Percentiles rank a stretch among this genome's conserved stretches.
These are phyloP conservation scores for Metschnikowia noctiluminum DNA, from an alignment of 805 yeast genomes.

Conservation along the genomic window DNA sequence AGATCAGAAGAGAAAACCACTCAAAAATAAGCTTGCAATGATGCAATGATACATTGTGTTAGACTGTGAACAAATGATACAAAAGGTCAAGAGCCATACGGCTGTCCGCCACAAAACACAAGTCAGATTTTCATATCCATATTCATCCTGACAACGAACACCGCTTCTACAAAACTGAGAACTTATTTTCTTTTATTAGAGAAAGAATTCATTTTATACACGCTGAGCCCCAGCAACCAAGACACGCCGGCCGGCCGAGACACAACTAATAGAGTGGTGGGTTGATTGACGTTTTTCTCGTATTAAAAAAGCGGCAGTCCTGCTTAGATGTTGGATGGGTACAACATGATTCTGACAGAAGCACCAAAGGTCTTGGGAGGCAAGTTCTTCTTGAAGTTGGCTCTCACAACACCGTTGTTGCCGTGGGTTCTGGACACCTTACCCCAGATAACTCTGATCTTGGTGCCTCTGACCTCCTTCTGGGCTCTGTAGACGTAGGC, in stretches of 20 bases:
- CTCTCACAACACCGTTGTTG: slow-evolving; percentile 96
- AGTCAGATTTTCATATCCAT: too few species aligned
- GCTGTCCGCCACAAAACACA: too few species aligned
- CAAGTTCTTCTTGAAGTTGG: slow-evolving; percentile 97
- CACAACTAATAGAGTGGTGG: slow-evolving; percentile 14
- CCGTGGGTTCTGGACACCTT: slow-evolving; percentile 99
- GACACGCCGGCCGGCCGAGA: slow-evolving; percentile 3
- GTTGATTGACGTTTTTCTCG: slow-evolving; percentile 4
- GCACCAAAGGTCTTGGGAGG: slow-evolving; percentile 99
- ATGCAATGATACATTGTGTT: too few species aligned
- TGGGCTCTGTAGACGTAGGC: slow-evolving; percentile 99
- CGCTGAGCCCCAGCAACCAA: slow-evolving; percentile 14
- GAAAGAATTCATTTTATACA: slow-evolving; percentile 21
- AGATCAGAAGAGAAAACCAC: too few species aligned
- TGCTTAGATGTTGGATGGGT: slow-evolving; percentile 97
- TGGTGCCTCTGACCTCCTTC: slow-evolving; percentile 97
- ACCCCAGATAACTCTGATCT: slow-evolving; percentile 99
- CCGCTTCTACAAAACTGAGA: background rate
- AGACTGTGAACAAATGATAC: too few species aligned
- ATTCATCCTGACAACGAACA: background rate
- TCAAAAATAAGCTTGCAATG: too few species aligned
- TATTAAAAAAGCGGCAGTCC: slow-evolving; percentile 1
- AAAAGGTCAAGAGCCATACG: too few species aligned
- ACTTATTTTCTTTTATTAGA: slow-evolving; percentile 13
- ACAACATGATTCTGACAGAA: slow-evolving; percentile 98